These are phyloP conservation scores for Zygosaccharomyces sapae DNA, from an alignment of 1,139 yeast genomes.

Conservation along the genomic window DNA sequence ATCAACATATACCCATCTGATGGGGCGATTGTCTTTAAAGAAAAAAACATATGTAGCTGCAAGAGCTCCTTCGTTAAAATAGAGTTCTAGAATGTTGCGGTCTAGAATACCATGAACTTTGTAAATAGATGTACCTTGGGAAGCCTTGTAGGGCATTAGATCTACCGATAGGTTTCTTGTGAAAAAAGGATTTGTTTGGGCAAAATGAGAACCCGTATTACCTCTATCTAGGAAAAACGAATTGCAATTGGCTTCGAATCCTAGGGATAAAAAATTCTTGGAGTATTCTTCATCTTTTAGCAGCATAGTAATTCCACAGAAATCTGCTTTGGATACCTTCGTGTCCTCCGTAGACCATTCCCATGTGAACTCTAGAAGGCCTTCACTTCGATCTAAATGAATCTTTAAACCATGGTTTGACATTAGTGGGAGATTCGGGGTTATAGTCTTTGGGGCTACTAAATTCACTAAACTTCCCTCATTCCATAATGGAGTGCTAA, in stretches of 20 bases:
- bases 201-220: slow-evolving; percentile 20
- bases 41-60: slow-evolving; percentile 31
- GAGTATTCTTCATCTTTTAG: slow-evolving; percentile 16
- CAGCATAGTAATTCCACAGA: slow-evolving; percentile 19
- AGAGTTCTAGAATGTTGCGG: slow-evolving; percentile 33
- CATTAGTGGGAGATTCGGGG: neutral
- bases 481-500: slow-evolving; percentile 28
- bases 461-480: slow-evolving; percentile 1
- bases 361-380: slow-evolving; percentile 17
- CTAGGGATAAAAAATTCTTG: slow-evolving; percentile 23
- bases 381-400: slow-evolving; percentile 4
- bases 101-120: slow-evolving; percentile 35
- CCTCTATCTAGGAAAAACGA: slow-evolving; percentile 29
- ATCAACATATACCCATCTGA: slow-evolving; percentile 20
- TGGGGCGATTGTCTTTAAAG: slow-evolving; percentile 19
- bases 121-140: slow-evolving; percentile 14
- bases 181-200: slow-evolving; percentile 23
- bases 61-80: slow-evolving; percentile 31
- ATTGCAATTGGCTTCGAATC: slow-evolving; percentile 23
- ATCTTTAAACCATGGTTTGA: neutral
- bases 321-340: slow-evolving; percentile 11
- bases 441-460: neutral
- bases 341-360: slow-evolving; percentile 19
- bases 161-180: slow-evolving; percentile 13
- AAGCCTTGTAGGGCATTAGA: slow-evolving; percentile 10